Evolutionary conservation across 306 rosid genomes (phyloP).

Genomic region (Inga oerstediana): DNA sequence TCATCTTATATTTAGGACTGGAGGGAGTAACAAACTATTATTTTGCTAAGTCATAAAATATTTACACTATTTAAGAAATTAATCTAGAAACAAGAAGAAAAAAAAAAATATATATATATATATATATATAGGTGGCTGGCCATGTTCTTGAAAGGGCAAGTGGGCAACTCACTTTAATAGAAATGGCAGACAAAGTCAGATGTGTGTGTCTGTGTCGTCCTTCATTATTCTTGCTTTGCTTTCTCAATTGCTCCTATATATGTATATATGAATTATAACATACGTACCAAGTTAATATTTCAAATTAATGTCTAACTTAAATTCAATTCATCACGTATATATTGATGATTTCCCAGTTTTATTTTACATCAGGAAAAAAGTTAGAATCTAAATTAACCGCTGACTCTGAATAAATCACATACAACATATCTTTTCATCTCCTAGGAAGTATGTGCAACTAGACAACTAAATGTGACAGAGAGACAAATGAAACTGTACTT

Average conservation of each 20-base stretch:
- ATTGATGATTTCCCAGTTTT: neutral
- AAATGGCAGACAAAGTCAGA: conserved; percentile 17
- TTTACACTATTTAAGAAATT: neutral
- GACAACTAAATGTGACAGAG: neutral
- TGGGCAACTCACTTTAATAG: neutral
- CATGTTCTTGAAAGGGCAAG: neutral
- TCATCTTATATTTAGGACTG: no score
- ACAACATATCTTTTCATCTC: neutral
- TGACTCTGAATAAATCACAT: neutral
- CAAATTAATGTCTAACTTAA: neutral
- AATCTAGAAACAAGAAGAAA: neutral
- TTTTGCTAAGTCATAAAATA: neutral
- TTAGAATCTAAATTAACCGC: neutral
- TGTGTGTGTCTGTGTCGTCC: neutral
- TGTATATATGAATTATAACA: neutral
- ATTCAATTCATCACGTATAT: neutral
- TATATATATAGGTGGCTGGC: neutral
- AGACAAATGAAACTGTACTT: neutral
- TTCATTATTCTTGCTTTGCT: neutral
- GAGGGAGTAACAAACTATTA: no score
- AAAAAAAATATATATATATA: no score
- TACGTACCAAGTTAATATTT: neutral
- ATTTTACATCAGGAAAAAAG: neutral
- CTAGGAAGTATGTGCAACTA: neutral
- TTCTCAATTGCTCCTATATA: neutral